Evolutionary conservation across 208 protist species (phyloP).

Genomic region (Trypanosoma platydactyli): DNA sequence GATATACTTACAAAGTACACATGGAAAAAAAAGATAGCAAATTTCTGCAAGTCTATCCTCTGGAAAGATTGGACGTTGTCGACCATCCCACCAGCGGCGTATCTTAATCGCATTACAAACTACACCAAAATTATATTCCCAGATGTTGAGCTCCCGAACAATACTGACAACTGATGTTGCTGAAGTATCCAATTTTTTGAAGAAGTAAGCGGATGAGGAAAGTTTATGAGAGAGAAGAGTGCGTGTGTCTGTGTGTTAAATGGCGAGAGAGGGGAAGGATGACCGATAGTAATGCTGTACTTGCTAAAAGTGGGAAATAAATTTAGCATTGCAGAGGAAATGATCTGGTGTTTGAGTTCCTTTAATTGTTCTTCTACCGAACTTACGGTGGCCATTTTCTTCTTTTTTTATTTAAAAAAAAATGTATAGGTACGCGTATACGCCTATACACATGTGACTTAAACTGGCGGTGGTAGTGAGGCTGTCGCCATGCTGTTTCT

Average conservation of each 20-base stretch:
- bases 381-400: too few relatives aligned
- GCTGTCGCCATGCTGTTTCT: too few relatives aligned
- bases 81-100: constrained; percentile 69
- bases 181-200: not conserved
- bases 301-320: too few relatives aligned
- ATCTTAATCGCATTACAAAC: constrained; percentile 54
- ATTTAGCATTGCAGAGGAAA: too few relatives aligned
- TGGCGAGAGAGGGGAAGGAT: too few relatives aligned
- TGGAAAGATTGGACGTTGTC: constrained; percentile 74
- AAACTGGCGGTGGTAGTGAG: not conserved
- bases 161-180: not conserved
- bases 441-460: not conserved
- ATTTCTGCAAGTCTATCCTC: constrained; percentile 88
- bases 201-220: not conserved
- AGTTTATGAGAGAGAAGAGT: too few relatives aligned
- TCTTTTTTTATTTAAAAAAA: not conserved
- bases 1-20: constrained; percentile 84
- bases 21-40: constrained; percentile 79
- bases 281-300: too few relatives aligned
- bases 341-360: too few relatives aligned
- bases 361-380: too few relatives aligned
- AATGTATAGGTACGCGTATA: not conserved
- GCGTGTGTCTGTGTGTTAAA: too few relatives aligned
- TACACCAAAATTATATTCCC: constrained; percentile 80
- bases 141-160: constrained; percentile 20